Percentiles rank a stretch among this genome's conserved stretches.
phyloP scores from a whole-genome alignment of 805 yeast genomes.

The Schwanniomyces pseudopolymorphus region DNA sequence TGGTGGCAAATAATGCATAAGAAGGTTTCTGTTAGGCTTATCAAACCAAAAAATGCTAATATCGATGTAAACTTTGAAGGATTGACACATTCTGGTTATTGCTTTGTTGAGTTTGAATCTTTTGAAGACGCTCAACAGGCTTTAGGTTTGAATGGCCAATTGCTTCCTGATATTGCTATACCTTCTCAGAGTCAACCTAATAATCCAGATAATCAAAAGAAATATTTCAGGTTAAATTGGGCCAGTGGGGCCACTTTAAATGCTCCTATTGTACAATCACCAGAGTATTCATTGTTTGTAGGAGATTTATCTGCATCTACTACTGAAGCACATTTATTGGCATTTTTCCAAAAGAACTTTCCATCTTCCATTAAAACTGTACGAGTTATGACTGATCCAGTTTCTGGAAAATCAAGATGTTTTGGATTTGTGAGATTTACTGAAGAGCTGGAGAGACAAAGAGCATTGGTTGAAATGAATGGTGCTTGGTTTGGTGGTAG shows the following conservation, averaged over 20 bases:
- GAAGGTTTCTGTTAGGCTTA: constrained; percentile 64
- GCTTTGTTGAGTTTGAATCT: constrained; percentile 72
- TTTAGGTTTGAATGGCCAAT: constrained; percentile 61
- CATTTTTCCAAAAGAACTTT: constrained; percentile 67
- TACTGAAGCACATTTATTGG: constrained; percentile 75
- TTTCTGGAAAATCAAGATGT: constrained; percentile 73
- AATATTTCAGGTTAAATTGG: constrained; percentile 77
- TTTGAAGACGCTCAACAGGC: constrained; percentile 72
- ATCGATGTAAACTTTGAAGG: constrained; percentile 22
- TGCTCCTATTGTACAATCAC: constrained; percentile 69
- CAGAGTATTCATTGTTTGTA: constrained; percentile 77
- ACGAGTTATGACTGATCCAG: constrained; percentile 83
- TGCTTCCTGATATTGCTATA: constrained; percentile 57
- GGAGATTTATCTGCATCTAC: constrained; percentile 79
- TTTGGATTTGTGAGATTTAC: constrained; percentile 81
- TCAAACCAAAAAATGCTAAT: constrained; percentile 42
- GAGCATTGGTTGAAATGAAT: constrained; percentile 72
- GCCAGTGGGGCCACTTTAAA: constrained; percentile 77
- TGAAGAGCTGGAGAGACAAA: constrained; percentile 63
- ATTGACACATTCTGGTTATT: constrained; percentile 56
- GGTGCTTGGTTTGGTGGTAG: constrained; percentile 81
- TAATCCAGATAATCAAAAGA: constrained; percentile 50
- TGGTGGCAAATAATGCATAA: constrained; percentile 61
- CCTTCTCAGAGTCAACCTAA: constrained; percentile 42
- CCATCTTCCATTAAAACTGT: constrained; percentile 70